Base-by-base conservation (phyloP, 176 grass and related monocot species). In the Melocanna baccifera region DNA sequence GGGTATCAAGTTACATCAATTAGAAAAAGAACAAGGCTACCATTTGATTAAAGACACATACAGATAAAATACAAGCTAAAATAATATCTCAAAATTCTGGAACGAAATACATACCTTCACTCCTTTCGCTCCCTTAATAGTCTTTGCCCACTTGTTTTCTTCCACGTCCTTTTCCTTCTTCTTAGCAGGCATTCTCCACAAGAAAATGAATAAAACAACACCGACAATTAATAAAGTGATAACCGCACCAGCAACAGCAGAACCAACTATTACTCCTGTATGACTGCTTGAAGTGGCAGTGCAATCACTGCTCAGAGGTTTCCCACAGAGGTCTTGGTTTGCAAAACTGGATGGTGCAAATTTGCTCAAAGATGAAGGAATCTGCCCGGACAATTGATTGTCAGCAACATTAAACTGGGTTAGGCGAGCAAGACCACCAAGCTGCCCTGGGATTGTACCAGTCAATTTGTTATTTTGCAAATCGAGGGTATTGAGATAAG, bases 81-180 rank as follows among this genome's bases (percentile, higher is more conserved):
- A 52, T 4, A 43, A 3, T 76, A 73, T 5, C 18, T 61, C 5
- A 85, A 46, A 30, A 73, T 74, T 82, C 50, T 70, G 8, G 8
- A 67, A 9, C 4, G 22, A 67, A 59, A 57, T 80, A 58, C 84
- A 80, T 92, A 89, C 96, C 93, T 98, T 95, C 26, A 74, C 82
- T 78, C 93, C 87, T 94, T 94, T 98, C 55, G 87, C 40, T 51
- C 93, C 89, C 84, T 95, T 98, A 45, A 98, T 95, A 84, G 81
- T 87, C 81, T 98, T 95, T 20, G 91, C 96, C 96, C 96, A 98
- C 57, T 85, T 98, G 75, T 98, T 98, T 88, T 95, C 96, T 91
- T 95, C 96, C 55, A 92, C 32, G 34, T 91, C 91, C 51, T 95
- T 97, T 83, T 74, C 86, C 64, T 90, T 95, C 85, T 92, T 97